A percentile compares a stretch with the other conserved stretches of the same genome.
Evolutionary conservation across 371 early-diverging fungal genomes (phyloP).

Genomic region (Rhizopus stolonifer): DNA sequence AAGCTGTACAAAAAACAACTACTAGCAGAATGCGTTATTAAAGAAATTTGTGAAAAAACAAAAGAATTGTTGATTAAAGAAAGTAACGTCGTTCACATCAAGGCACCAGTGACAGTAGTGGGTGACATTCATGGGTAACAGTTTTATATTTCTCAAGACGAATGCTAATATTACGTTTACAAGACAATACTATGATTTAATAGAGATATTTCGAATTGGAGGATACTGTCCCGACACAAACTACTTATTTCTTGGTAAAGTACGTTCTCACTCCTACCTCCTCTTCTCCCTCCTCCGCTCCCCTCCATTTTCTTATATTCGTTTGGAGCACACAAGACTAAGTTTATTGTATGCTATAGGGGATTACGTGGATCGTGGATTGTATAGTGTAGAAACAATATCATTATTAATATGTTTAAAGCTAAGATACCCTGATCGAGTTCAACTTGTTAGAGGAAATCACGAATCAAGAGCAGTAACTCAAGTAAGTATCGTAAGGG

Average conservation of each 20-base stretch:
- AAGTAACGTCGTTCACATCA: conserved; percentile 86
- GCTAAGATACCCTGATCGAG: conserved; percentile 87
- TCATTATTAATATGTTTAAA: conserved; percentile 87
- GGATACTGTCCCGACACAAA: conserved; percentile 91
- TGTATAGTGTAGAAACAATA: conserved; percentile 94
- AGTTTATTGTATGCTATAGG: no score
- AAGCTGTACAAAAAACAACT: conserved; percentile 75
- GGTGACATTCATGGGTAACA: conserved; percentile 94
- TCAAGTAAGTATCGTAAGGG: conserved; percentile 48
- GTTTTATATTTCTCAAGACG: neutral
- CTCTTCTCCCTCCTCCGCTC: no score
- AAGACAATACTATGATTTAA: conserved; percentile 95
- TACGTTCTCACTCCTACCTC: neutral
- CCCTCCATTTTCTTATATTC: no score
- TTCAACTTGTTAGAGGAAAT: conserved; percentile 96
- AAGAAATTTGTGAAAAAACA: conserved; percentile 86
- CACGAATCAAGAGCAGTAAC: conserved; percentile 95
- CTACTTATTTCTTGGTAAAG: conserved; percentile 89
- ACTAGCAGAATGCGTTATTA: conserved; percentile 81
- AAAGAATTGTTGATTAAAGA: conserved; percentile 88
- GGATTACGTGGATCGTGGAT: conserved; percentile 98
- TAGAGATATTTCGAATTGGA: conserved; percentile 94
- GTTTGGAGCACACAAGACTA: neutral
- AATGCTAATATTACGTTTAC: neutral
- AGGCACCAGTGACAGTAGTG: conserved; percentile 91